phyloP scores from a whole-genome alignment of 2,329 filamentous ascomycete genomes.

The Mycocentrospora acerina region DNA sequence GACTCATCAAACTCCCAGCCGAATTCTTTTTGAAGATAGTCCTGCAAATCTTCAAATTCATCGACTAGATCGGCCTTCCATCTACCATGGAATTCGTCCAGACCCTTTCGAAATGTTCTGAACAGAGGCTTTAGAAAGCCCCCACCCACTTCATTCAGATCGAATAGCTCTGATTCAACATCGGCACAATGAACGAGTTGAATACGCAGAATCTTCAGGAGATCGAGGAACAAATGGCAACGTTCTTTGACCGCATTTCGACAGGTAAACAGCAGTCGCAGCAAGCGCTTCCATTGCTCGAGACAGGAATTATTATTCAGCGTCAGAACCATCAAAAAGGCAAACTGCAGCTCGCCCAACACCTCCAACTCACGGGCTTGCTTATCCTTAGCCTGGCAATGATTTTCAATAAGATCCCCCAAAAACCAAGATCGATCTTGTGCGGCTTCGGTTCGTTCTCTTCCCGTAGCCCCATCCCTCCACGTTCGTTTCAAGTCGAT shows the following conservation, averaged over 20 bases:
- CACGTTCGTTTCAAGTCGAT: constrained; percentile 64
- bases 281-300: constrained; percentile 65
- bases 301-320: constrained; percentile 67
- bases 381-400: constrained; percentile 37
- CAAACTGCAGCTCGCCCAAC: constrained; percentile 63
- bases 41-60: constrained; percentile 58
- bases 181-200: constrained; percentile 60
- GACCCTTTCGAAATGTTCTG: constrained; percentile 52
- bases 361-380: constrained; percentile 35
- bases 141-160: constrained; percentile 56
- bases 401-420: constrained; percentile 51
- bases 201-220: constrained; percentile 51
- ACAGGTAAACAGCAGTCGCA: constrained; percentile 60
- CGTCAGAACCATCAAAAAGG: constrained; percentile 63
- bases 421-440: constrained; percentile 65
- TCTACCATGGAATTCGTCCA: constrained; percentile 51
- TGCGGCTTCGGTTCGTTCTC: constrained; percentile 63
- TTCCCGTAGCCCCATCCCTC: constrained; percentile 61
- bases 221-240: constrained; percentile 54
- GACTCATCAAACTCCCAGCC: constrained; percentile 60
- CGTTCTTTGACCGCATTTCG: constrained; percentile 52
- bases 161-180: constrained; percentile 63
- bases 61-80: constrained; percentile 50
- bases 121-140: constrained; percentile 56
- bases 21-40: constrained; percentile 55